Evolutionary conservation across 306 rosid species (phyloP), one percentile per base, ranked within the genome.

Genomic region (Crotalaria pallida): DNA sequence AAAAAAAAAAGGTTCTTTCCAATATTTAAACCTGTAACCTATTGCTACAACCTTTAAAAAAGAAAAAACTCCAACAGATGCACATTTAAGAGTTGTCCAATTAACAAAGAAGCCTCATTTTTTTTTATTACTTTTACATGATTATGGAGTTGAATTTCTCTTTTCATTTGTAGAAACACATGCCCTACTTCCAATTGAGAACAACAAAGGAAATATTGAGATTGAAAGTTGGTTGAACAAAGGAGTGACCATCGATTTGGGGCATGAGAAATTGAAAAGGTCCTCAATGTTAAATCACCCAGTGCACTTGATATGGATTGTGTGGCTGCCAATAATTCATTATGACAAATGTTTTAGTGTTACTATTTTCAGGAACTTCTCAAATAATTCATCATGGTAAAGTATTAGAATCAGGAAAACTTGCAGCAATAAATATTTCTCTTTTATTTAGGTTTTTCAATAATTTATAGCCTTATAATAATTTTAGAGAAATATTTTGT

Each of bases 201-300:
- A 94, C 90, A 49, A 97, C 89, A 0, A 94, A 90, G 81, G 98
- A 94, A 78, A 83, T 94, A 76, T 78, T 90, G 73, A 87, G 75
- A 76, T 71, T 88, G 83, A 82, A 77, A 85, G 97, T 97, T 1
- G 85, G 90, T 69, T 94, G 84, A 82, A 79, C 49, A 15, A 72
- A 71, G 15, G 33, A 44, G 24, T 26, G 23, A 60, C 50, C 61
- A 47, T 43, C 62, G 13, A 58, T 59, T n/a, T 65, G 48, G 38
- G 58, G 75, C 62, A 9, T 40, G 17, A 29, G 41, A 67, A 76
- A 41, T 40, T 65, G 49, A 7, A 56, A 7, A 63, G 58, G 41
- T 26, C 67, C 51, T 31, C 56, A 19, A 55, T 47, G 59, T 69
- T 22, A 40, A 80, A 52, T 64, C 26, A 38, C n/a, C 23, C 17